Evolutionary conservation across 306 rosid genomes (phyloP), one percentile per base, ranked within the genome.

Genomic region (Quercus cerris): DNA sequence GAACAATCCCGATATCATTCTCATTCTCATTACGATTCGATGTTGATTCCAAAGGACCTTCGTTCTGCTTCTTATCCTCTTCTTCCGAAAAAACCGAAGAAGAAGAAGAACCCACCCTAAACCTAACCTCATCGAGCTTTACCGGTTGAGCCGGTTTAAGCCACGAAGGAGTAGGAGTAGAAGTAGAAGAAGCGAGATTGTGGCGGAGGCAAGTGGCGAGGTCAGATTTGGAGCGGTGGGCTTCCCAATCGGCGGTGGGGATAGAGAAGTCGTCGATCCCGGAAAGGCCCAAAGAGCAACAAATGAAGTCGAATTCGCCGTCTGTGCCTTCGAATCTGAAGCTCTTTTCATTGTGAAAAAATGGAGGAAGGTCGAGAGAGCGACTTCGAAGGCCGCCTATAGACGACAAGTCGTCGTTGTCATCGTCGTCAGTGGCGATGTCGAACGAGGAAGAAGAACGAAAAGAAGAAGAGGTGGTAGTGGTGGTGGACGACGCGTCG

Each of bases 181-280:
- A 8, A 44, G 25, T 3, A 23, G 23, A 31, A 17, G 71, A 66
- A 19, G 25, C 3, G 23, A 27, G 61, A 5, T 46, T 57, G 3
- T 46, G 46, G 5, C 28, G 20, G 58, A 56, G 58, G 67, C 62
- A 71, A 70, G 84, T 66, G 81, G 83, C 4, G 27, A 51, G 5
- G 51, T 73, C 1, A 56, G 78, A 71, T 73, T 84, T 11, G 71
- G 57, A 27, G 31, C 85, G 82, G 23, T 76, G 80, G 28, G 92
- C 92, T 74, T 85, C 89, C 94, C 94, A 90, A 23, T 84, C 92
- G 2, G 77, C 87, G 23, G 88, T 5, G 4, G 94, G 94, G 35
- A 90, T 90, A 4, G 76, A 35, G 10, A 90, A 88, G 78, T 88
- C 94, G 33, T 90, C 90, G 4, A 90, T 90, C 0, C 94, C 92